These are phyloP conservation scores for Pichia ethanolica DNA, from an alignment of 805 yeast species.

Conservation along the genomic window DNA sequence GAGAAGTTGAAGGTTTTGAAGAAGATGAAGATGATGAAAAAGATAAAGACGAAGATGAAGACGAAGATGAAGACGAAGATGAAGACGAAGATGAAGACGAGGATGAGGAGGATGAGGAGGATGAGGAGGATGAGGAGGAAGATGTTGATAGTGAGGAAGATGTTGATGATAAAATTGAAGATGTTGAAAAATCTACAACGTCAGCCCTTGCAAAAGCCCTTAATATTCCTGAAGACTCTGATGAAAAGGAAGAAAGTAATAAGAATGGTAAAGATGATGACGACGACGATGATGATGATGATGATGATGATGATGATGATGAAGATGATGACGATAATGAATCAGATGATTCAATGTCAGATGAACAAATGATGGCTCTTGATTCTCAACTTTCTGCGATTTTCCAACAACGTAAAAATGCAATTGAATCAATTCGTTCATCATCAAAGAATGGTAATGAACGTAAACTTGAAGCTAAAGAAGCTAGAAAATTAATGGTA, in stretches of 20 bases:
- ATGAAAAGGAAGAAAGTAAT: slow-evolving; percentile 21
- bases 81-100: slow-evolving; percentile 15
- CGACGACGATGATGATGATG: slow-evolving; percentile 20
- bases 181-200: slow-evolving; percentile 40
- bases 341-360: slow-evolving; percentile 80
- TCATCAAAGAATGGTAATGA: slow-evolving; percentile 45
- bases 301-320: slow-evolving; percentile 31
- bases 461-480: slow-evolving; percentile 63
- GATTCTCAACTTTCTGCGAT: slow-evolving; percentile 79
- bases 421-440: slow-evolving; percentile 39
- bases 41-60: not conserved
- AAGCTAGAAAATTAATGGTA: slow-evolving; percentile 73
- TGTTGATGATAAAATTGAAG: slow-evolving; percentile 27
- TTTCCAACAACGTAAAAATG: slow-evolving; percentile 74
- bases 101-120: slow-evolving; percentile 14
- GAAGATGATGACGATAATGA: slow-evolving; percentile 45
- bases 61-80: slow-evolving; percentile 18
- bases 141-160: slow-evolving; percentile 31
- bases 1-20: slow-evolving; percentile 42
- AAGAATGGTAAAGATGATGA: slow-evolving; percentile 29
- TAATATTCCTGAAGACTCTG: slow-evolving; percentile 44
- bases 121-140: slow-evolving; percentile 17
- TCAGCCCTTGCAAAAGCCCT: slow-evolving; percentile 63
- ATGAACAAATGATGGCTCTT: slow-evolving; percentile 92
- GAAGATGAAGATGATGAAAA: slow-evolving; percentile 31